Base-by-base conservation (phyloP, 1,284 basidiomycete species). In the Puccinia hordei region DNA sequence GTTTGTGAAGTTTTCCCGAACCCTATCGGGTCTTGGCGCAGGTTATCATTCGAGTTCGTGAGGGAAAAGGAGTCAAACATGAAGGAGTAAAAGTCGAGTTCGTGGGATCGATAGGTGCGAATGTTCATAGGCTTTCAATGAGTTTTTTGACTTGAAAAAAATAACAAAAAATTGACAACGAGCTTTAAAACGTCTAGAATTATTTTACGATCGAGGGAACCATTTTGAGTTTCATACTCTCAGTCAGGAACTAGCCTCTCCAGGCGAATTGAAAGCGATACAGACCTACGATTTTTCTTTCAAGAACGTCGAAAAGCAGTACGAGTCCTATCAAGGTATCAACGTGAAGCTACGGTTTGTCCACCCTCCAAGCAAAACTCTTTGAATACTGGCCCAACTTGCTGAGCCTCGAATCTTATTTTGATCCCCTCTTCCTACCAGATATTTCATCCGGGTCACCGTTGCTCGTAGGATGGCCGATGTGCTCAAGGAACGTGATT, bases 241-340 rank as follows among this genome's bases (percentile, higher is more conserved):
- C 82, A 93, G 93, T 0, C 95, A 98, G 87, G 95, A 98, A 85
- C 89, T 98, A 17, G 94, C 95, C 0, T 91, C 92, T 0, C 94
- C 95, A 10, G 95, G 94, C 51, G 96, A 99, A 84, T 91, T 98
- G 90, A 90, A 95, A 71, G 92, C 94, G 83, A 94, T 94, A 0
- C 94, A 98, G 87, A 93, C 94, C 22, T 96, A 92, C 84, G 94
- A 98, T 77, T 99, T 99, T 86, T 89, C 90, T 83, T 99, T 99
- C 90, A 98, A 98, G 88, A 98, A 97, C 84, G 93, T 99, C 69
- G 97, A 99, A 89, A 98, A 99, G 88, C 94, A 96, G 85, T 98
- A 94, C 84, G 96, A 99, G 88, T 94, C 92, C 84, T 98, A 98
- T 85, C 92, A 95, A 83, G 96, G 96, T 0, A 98, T 98, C 86